Evolutionary conservation across 495 filamentous ascomycete genomes (phyloP).

Genomic region (Friedmanniomyces endolithicus): DNA sequence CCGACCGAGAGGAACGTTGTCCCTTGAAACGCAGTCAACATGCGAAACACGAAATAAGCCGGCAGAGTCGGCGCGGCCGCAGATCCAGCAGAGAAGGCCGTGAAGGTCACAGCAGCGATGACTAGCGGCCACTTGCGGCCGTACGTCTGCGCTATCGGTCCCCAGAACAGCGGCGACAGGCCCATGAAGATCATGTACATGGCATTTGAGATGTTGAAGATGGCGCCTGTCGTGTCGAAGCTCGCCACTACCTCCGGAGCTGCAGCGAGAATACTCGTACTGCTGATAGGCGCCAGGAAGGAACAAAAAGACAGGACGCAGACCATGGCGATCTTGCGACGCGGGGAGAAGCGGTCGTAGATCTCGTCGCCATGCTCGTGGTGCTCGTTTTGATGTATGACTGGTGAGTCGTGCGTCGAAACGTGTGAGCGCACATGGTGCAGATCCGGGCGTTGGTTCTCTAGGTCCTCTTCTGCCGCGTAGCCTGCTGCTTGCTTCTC

Average conservation of each 20-base stretch:
- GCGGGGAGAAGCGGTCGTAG: constrained; percentile 41
- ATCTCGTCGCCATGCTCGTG: constrained; percentile 32
- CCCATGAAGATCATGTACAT: constrained; percentile 62
- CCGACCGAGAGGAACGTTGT: constrained; percentile 57
- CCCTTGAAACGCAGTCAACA: constrained; percentile 58
- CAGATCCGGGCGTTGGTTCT: constrained; percentile 6
- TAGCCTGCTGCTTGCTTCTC: constrained; percentile 1
- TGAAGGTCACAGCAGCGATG: constrained; percentile 41
- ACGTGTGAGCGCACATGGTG: constrained; percentile 11
- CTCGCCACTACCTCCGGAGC: constrained; percentile 54
- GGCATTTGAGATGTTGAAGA: constrained; percentile 59
- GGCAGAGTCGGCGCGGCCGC: constrained; percentile 54
- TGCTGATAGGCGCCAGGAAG: constrained; percentile 56
- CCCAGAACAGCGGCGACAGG: constrained; percentile 52
- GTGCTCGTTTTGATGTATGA: not conserved
- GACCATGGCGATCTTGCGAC: constrained; percentile 49
- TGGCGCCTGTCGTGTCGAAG: constrained; percentile 47
- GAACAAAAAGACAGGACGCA: constrained; percentile 52
- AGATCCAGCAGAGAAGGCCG: constrained; percentile 51
- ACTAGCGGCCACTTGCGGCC: constrained; percentile 45
- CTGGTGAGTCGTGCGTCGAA: constrained; percentile 12
- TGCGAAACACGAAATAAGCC: constrained; percentile 56
- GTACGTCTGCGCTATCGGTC: constrained; percentile 55
- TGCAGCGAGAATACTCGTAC: constrained; percentile 56
- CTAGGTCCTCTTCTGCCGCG: not conserved